Evolutionary conservation across 2,329 filamentous ascomycete species (phyloP).

Genomic region (Trichothecium roseum): DNA sequence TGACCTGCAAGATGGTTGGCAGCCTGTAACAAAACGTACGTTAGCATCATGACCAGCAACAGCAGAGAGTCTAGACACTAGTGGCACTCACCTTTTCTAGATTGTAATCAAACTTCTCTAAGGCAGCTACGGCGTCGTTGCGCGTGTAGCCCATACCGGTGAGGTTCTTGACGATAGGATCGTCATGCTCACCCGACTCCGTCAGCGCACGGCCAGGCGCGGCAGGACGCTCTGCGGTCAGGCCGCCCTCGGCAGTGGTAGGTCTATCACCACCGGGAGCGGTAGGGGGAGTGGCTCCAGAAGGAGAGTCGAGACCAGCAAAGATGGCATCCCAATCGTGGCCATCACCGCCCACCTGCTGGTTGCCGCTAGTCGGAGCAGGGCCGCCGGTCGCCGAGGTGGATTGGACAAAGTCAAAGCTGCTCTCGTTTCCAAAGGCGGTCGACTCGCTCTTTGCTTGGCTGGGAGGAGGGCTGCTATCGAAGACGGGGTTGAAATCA

Average conservation of each 20-base stretch:
- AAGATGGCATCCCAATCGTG: slow-evolving; percentile 97
- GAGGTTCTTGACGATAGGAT: slow-evolving; percentile 81
- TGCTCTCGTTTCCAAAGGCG: slow-evolving; percentile 43
- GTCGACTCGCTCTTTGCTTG: slow-evolving; percentile 43
- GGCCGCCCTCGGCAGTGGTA: slow-evolving; percentile 6
- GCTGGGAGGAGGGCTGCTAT: slow-evolving; percentile 52
- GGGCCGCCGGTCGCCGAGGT: slow-evolving; percentile 18
- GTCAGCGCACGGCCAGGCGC: slow-evolving; percentile 55
- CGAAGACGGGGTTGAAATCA: slow-evolving; percentile 75
- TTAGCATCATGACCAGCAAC: slow-evolving; percentile 8
- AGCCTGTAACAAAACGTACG: slow-evolving; percentile 22
- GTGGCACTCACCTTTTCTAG: slow-evolving; percentile 68
- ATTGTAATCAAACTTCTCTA: slow-evolving; percentile 96
- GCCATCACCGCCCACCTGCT: slow-evolving; percentile 30
- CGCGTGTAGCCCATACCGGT: slow-evolving; percentile 83
- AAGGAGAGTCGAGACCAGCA: slow-evolving; percentile 58
- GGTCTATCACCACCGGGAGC: slow-evolving; percentile 2
- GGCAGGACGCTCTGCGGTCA: slow-evolving; percentile 13
- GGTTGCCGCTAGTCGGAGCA: slow-evolving; percentile 25
- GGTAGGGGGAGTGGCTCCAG: slow-evolving; percentile 11
- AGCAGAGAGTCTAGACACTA: neutral
- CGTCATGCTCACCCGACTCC: slow-evolving; percentile 71
- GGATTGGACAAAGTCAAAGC: slow-evolving; percentile 46
- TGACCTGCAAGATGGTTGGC: slow-evolving; percentile 46
- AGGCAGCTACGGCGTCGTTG: slow-evolving; percentile 60